phyloP scores from a whole-genome alignment of 345 rosid species.

The Sonneratia alba region DNA sequence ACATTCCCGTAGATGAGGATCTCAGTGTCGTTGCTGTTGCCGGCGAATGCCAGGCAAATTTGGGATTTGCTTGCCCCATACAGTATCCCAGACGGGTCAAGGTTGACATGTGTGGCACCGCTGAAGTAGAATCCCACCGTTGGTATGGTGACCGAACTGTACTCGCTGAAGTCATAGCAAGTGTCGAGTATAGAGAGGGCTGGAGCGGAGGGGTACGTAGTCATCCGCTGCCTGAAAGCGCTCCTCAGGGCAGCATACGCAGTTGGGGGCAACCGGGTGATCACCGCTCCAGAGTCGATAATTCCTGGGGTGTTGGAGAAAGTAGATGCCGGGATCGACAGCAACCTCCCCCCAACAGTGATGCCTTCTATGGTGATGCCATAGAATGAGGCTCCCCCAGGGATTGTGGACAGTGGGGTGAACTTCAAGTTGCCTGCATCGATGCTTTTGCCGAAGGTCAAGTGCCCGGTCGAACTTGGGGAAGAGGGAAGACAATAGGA shows the following conservation, averaged over 20 bases:
- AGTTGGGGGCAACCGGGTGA: slow-evolving; percentile 59
- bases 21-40: slow-evolving; percentile 40
- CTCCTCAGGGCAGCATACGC: slow-evolving; percentile 41
- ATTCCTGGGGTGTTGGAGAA: slow-evolving; percentile 46
- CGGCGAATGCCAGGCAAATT: slow-evolving; percentile 79
- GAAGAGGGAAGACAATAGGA: slow-evolving; percentile 86
- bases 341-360: slow-evolving; percentile 39
- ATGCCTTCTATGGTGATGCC: slow-evolving; percentile 53
- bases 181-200: slow-evolving; percentile 64
- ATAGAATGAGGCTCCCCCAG: slow-evolving; percentile 40
- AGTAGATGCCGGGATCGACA: slow-evolving; percentile 33
- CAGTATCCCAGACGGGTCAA: slow-evolving; percentile 36
- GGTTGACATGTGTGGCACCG: slow-evolving; percentile 34
- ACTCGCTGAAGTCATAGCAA: slow-evolving; percentile 52
- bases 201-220: slow-evolving; percentile 41
- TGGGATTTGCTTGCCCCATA: slow-evolving; percentile 30
- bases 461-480: slow-evolving; percentile 53
- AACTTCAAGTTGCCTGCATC: slow-evolving; percentile 29
- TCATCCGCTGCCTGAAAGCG: slow-evolving; percentile 45
- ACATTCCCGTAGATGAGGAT: slow-evolving; percentile 56
- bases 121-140: slow-evolving; percentile 37
- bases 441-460: slow-evolving; percentile 47
- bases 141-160: slow-evolving; percentile 28
- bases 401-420: slow-evolving; percentile 42
- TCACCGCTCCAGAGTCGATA: slow-evolving; percentile 88